phyloP scores from a whole-genome alignment of 2,329 filamentous ascomycete species.

The Myriosclerotinia curreyana region DNA sequence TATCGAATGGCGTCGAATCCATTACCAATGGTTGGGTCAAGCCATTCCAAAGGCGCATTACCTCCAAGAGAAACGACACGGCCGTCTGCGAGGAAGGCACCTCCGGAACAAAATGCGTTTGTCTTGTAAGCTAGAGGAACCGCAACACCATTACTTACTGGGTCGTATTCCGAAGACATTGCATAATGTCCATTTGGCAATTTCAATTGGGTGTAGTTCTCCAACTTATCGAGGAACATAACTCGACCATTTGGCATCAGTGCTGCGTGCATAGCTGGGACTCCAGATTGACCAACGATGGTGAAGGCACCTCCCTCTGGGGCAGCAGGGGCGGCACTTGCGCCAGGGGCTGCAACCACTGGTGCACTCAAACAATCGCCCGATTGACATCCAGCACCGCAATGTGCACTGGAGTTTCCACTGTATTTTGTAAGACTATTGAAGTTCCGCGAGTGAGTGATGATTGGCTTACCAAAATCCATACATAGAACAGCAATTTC shows the following conservation, averaged over 20 bases:
- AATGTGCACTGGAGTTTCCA: constrained; percentile 47
- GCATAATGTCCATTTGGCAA: constrained; percentile 54
- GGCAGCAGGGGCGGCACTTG: constrained; percentile 45
- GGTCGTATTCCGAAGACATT: constrained; percentile 59
- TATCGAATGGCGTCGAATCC: constrained; percentile 58
- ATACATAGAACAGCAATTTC: constrained; percentile 56
- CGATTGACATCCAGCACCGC: constrained; percentile 55
- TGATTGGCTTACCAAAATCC: constrained; percentile 47
- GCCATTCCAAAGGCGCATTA: constrained; percentile 52
- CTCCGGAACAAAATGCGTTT: constrained; percentile 61
- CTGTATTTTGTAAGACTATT: constrained; percentile 31
- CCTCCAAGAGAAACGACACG: constrained; percentile 54
- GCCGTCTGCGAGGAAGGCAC: constrained; percentile 56
- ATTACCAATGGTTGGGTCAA: constrained; percentile 57
- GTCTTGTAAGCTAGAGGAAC: constrained; percentile 51
- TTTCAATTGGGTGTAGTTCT: constrained; percentile 57
- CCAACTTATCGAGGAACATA: constrained; percentile 61
- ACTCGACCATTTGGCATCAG: constrained; percentile 58
- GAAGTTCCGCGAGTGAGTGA: neutral
- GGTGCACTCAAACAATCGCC: constrained; percentile 48
- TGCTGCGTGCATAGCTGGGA: constrained; percentile 62
- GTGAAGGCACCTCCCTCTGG: constrained; percentile 47
- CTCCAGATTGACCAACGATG: constrained; percentile 54
- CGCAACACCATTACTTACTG: constrained; percentile 45
- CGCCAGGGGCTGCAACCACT: constrained; percentile 37